Percentiles rank a stretch among this genome's conserved stretches.
These are phyloP conservation scores for Tolypocladium capitatum DNA, from an alignment of 2,329 filamentous ascomycete species.

Conservation along the genomic window DNA sequence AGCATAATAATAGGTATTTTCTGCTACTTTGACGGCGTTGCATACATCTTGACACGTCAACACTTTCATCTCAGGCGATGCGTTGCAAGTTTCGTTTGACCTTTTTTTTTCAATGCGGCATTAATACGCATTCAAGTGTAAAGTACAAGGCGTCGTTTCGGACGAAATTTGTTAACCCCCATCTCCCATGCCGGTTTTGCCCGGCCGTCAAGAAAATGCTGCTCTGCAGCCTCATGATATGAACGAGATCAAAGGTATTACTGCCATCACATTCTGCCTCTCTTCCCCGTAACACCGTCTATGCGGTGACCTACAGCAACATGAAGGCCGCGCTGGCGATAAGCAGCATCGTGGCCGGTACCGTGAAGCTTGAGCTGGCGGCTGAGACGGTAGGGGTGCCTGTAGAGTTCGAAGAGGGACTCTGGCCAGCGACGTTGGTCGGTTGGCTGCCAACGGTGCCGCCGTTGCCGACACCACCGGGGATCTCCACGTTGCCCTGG, in stretches of 20 bases:
- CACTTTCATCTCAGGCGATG: not conserved
- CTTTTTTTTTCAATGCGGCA: not conserved
- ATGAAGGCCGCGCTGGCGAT: conserved; percentile 29
- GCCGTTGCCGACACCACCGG: conserved; percentile 3
- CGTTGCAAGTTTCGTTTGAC: not conserved
- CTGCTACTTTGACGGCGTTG: not conserved
- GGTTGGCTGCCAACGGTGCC: not conserved
- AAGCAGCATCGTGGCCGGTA: conserved; percentile 29
- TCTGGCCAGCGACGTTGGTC: not conserved
- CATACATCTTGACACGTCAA: not conserved
- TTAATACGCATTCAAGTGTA: not conserved
- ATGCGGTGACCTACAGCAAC: conserved; percentile 16
- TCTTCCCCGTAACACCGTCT: not conserved
- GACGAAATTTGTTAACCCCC: not conserved
- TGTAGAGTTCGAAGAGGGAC: conserved; percentile 1
- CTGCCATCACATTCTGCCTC: not conserved
- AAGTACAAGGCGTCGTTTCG: not conserved
- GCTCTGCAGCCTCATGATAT: not conserved
- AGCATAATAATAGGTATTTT: not conserved
- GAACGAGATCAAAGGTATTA: not conserved
- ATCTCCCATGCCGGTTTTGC: not conserved
- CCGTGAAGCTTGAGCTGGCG: conserved; percentile 19
- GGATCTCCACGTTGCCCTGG: conserved; percentile 11
- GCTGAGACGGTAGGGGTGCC: conserved; percentile 7
- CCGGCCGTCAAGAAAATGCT: not conserved